Evolutionary conservation across 208 protist species (phyloP), one percentile per base, ranked within the genome.

Genomic region (Leishmania gerbilli): DNA sequence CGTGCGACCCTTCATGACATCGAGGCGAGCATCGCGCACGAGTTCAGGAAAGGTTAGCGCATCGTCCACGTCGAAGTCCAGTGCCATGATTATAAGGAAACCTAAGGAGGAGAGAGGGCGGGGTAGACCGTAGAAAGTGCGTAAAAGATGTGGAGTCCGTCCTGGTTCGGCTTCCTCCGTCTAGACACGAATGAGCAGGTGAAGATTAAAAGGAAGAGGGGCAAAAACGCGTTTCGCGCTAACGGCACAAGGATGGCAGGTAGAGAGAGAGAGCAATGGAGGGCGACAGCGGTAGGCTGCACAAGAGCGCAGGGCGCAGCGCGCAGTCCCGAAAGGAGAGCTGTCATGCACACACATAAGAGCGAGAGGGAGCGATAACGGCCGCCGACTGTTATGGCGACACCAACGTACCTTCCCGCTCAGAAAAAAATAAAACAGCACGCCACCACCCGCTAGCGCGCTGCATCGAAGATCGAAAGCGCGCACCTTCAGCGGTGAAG

Each of bases 61-160:
- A 56, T 77, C 76, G 42, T 87, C 82, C 27, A 87, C 83, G 24
- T 89, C 88, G 13, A 89, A 81, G 60, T 89, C 80, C 37, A 91
- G 82, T 8, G 62, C 58, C 79, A 87, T 87, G 45, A 56, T 49
- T 45, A n/a, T 21, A 34, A 51, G 65, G 53, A 77, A 78, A 83
- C 51, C 47, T 37, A 56, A 47, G 40, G 27, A 45, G 34, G 27
- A 74, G 45, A 51, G 40, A 74, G 24, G 27, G n/a, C 11, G 69
- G 69, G 51, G 45, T 55, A 45, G 5, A 7, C 69, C 3, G 6
- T 31, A 53, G n/a, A 62, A 42, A 34, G 15, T 24, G 51, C 72
- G n/a, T 40, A 56, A 13, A 76, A n/a, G 37, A 53, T 47, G 72
- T 40, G 19, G 51, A 31, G 11, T 27, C 27, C 69, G 24, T 37